Conservation (phyloP, 306 rosid species). For the Lablab purpureus region DNA sequence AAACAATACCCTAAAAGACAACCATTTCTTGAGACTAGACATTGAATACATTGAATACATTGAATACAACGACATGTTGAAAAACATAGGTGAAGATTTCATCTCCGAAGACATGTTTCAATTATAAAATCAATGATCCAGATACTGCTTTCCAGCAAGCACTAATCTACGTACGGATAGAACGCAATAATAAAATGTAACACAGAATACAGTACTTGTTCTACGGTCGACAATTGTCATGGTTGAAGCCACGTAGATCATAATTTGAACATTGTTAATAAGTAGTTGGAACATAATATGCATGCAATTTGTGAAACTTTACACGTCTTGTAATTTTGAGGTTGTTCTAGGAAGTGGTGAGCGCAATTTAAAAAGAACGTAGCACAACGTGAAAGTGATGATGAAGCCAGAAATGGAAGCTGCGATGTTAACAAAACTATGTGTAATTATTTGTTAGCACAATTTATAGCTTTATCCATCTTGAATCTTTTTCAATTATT, state of each 20-base stretch:
- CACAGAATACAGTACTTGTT: not conserved
- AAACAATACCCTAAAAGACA: not conserved
- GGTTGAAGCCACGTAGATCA: not conserved
- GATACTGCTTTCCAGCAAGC: not conserved
- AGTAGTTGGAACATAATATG: constrained; percentile 25
- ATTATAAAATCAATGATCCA: not conserved
- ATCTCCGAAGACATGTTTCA: not conserved
- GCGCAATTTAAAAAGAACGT: constrained; percentile 26
- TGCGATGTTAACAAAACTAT: constrained; percentile 37
- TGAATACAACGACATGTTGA: constrained; percentile 25
- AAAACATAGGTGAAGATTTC: not conserved
- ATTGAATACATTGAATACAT: constrained; percentile 26
- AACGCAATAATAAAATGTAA: not conserved
- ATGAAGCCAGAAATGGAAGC: constrained; percentile 42
- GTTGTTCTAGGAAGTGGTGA: constrained; percentile 38
- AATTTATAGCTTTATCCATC: constrained; percentile 29
- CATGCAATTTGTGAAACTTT: constrained; percentile 42
- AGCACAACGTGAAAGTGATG: constrained; percentile 20
- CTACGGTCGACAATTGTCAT: not conserved
- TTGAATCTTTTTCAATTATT: constrained; percentile 37
- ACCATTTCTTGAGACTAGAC: not conserved
- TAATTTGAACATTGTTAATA: constrained; percentile 17
- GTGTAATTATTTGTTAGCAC: not conserved
- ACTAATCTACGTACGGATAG: not conserved
- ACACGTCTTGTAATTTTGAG: constrained; percentile 38